A percentile compares a stretch with the other conserved stretches of the same genome.
These are phyloP conservation scores for Monosporascus ibericus DNA, from an alignment of 2,329 filamentous ascomycete species.

Conservation along the genomic window DNA sequence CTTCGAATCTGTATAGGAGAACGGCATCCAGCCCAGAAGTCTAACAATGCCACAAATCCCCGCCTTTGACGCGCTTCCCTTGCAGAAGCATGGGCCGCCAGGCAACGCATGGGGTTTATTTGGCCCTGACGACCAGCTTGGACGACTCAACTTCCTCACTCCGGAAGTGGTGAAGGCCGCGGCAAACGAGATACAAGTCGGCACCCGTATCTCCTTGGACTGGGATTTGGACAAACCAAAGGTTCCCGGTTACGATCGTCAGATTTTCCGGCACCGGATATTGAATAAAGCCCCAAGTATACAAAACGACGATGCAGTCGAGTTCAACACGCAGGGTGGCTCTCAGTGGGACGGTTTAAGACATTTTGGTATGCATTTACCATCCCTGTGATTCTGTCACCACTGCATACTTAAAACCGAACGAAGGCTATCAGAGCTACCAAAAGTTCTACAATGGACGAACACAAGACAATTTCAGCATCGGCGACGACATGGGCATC, in stretches of 20 bases:
- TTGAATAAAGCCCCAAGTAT: conserved; percentile 2
- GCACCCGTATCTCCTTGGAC: conserved; percentile 30
- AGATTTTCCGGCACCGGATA: conserved; percentile 6
- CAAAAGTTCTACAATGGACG: background rate
- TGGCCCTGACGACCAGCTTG: conserved; percentile 38
- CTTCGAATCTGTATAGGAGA: too few species aligned
- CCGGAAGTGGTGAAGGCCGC: conserved; percentile 35
- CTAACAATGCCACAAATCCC: background rate
- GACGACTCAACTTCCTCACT: conserved; percentile 44
- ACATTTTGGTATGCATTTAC: conserved; percentile 22
- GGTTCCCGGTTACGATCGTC: conserved; percentile 6
- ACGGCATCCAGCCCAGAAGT: background rate
- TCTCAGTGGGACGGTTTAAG: conserved; percentile 33
- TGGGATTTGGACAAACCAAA: conserved; percentile 30
- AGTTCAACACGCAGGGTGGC: conserved; percentile 31
- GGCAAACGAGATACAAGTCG: conserved; percentile 37
- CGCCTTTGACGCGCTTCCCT: conserved; percentile 34
- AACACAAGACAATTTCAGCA: background rate
- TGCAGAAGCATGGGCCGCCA: conserved; percentile 34
- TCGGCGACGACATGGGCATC: background rate
- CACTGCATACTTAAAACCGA: background rate
- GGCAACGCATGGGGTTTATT: conserved; percentile 45
- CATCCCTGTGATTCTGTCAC: background rate
- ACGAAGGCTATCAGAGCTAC: conserved; percentile 2
- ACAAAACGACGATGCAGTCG: conserved; percentile 28